Conservation (phyloP, 2,329 filamentous ascomycete genomes). For the Aspergillus versicolor region DNA sequence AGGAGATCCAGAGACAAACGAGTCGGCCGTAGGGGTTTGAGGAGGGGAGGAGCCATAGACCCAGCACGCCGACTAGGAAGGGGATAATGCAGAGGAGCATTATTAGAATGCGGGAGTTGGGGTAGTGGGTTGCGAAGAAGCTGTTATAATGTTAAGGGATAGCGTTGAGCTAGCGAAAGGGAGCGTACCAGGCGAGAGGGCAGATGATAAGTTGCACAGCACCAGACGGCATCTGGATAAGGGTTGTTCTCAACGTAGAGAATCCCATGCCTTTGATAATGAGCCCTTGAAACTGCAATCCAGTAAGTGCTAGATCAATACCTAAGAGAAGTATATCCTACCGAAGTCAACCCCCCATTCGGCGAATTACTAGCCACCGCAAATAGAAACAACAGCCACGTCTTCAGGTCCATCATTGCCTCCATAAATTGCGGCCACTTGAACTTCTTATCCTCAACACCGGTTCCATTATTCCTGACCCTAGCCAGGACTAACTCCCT, state of each 20-base stretch:
- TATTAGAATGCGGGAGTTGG: conserved; percentile 20
- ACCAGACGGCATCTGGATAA: conserved; percentile 3
- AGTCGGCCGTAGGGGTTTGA: conserved; percentile 20
- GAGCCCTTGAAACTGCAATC: conserved; percentile 30
- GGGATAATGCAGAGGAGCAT: conserved; percentile 24
- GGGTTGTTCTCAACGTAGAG: conserved; percentile 22
- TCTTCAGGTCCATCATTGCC: conserved; percentile 55
- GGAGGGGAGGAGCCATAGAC: conserved; percentile 17
- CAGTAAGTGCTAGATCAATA: conserved; percentile 26
- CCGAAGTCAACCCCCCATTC: conserved; percentile 53
- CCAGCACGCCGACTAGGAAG: conserved; percentile 22
- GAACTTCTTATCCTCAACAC: conserved; percentile 55
- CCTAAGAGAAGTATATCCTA: conserved; percentile 19
- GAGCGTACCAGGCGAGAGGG: conserved; percentile 18
- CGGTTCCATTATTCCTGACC: conserved; percentile 52
- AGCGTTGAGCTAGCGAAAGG: too few relatives aligned
- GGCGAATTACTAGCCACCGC: conserved; percentile 56
- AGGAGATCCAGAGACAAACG: conserved; percentile 27
- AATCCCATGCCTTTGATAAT: conserved; percentile 44
- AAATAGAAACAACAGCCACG: conserved; percentile 58
- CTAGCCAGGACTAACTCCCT: conserved; percentile 52
- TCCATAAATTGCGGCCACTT: conserved; percentile 49
- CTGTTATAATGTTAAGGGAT: conserved; percentile 7
- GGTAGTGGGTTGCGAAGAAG: not conserved
- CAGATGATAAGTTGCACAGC: conserved; percentile 15